Conservation (phyloP, 2,329 filamentous ascomycete species). For the Hymenoscyphus occultus region DNA sequence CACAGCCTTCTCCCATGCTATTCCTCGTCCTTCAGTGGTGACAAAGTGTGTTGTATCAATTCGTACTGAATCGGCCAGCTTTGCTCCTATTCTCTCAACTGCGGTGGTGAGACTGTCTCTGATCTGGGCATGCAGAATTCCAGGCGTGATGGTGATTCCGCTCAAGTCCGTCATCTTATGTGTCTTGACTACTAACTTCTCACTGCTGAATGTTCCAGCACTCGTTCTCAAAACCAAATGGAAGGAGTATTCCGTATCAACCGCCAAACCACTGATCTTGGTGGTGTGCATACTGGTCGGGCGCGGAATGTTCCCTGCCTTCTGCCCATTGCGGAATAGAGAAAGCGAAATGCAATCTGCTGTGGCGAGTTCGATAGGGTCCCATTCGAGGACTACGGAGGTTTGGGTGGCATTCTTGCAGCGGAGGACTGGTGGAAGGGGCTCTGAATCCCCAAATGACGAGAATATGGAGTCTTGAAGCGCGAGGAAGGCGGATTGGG, state of each 20-base stretch:
- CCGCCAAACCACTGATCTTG: slow-evolving; percentile 93
- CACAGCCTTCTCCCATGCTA: slow-evolving; percentile 91
- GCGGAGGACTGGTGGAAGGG: slow-evolving; percentile 73
- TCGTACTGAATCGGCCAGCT: slow-evolving; percentile 82
- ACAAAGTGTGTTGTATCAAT: slow-evolving; percentile 99
- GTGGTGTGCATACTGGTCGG: slow-evolving; percentile 87
- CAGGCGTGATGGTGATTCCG: slow-evolving; percentile 91
- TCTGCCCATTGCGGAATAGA: slow-evolving; percentile 92
- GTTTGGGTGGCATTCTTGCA: slow-evolving; percentile 98
- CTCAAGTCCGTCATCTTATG: slow-evolving; percentile 99
- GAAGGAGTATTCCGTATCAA: slow-evolving; percentile 95
- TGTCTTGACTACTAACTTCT: slow-evolving; percentile 81
- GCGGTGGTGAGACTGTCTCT: slow-evolving; percentile 72
- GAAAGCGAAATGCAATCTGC: slow-evolving; percentile 86
- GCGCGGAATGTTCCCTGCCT: slow-evolving; percentile 90
- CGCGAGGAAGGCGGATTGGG: slow-evolving; percentile 71
- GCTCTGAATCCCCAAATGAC: slow-evolving; percentile 79
- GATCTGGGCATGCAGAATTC: slow-evolving; percentile 71
- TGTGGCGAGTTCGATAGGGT: slow-evolving; percentile 87
- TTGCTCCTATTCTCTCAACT: slow-evolving; percentile 86
- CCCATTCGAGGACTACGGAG: slow-evolving; percentile 98
- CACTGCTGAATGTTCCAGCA: slow-evolving; percentile 81
- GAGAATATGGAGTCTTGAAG: slow-evolving; percentile 88
- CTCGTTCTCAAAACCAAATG: slow-evolving; percentile 87
- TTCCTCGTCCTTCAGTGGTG: slow-evolving; percentile 86